Evolutionary conservation across 2,329 filamentous ascomycete genomes (phyloP), one percentile per base, ranked within the genome.

Genomic region (Fusarium pseudonygamai): DNA sequence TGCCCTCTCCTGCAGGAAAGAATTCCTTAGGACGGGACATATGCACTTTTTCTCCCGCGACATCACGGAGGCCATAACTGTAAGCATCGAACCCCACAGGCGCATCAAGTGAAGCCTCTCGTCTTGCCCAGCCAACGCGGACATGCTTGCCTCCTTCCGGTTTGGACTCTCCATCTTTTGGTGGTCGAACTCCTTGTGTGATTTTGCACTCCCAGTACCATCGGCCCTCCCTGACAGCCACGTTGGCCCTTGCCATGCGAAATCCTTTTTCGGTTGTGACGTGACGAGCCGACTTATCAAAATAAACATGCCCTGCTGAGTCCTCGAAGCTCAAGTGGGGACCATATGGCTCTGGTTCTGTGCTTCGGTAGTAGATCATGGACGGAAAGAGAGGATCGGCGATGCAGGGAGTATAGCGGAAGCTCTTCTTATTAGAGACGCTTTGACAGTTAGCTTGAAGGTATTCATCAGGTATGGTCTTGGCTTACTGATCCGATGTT

Each of bases 181-280:
- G 75, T 46, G 80, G 77, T 14, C 80, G 80, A 56, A 93, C 91
- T 40, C 96, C 96, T 73, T 91, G 90, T 15, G 95, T 92, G 60
- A 99, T 90, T 78, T 93, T 95, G 82, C 96, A 95, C 83, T 99
- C 96, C 87, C 95, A 99, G 82, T 97, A 99, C 86, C 94, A 94
- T 37, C 93, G 90, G 2, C 96, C 96, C 82, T 98, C 93, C 50
- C 96, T 88, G 9, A 95, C 93, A 30, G 93, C 94, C 1, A 98
- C 92, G 78, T 99, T 99, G 18, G 94, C 95, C 43, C 96, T 90
- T 5, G 93, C 92, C 87, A 96, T 96, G 67, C 97, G 90, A 87
- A 96, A 98, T 14, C 96, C 95, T 82, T 97, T 97, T 75, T 96
- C 92, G 20, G 96, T 97, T 1, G 93, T 97, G 60, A 98, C 90